Conservation (phyloP, 2,329 filamentous ascomycete genomes). For the Apiospora phragmitis region DNA sequence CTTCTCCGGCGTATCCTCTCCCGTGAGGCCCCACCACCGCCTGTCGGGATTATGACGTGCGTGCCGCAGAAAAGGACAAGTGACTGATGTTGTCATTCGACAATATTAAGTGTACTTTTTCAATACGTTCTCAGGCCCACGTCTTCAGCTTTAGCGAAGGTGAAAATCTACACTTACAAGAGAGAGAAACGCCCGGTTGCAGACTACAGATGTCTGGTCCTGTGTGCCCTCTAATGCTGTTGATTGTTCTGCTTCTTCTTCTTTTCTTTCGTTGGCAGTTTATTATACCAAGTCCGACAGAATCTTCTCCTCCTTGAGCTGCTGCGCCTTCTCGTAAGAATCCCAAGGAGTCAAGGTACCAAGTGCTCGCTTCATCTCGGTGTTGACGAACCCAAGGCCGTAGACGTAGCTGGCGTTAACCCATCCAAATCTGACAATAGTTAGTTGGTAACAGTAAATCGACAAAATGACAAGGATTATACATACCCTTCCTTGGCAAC, state of each 20-base stretch:
- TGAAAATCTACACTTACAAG: neutral
- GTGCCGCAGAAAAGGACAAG: neutral
- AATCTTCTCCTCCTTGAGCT: slow-evolving; percentile 54
- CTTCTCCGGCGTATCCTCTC: neutral
- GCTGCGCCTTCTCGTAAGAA: slow-evolving; percentile 71
- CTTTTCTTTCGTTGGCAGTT: neutral
- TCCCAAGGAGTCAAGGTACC: slow-evolving; percentile 87
- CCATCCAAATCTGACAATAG: slow-evolving; percentile 79
- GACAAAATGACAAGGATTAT: slow-evolving; percentile 6
- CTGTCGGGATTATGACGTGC: no score
- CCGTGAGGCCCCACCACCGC: neutral
- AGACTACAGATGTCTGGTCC: neutral
- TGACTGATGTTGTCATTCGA: neutral
- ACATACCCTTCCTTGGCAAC: slow-evolving; percentile 94
- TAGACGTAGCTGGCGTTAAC: slow-evolving; percentile 98
- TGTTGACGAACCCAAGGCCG: slow-evolving; percentile 83
- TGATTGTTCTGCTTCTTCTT: neutral
- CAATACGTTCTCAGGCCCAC: neutral
- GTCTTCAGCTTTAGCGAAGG: neutral
- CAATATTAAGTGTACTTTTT: no score
- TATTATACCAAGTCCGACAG: slow-evolving; percentile 31
- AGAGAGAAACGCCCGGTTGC: neutral
- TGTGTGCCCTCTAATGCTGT: neutral
- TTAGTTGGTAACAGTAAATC: slow-evolving; percentile 12
- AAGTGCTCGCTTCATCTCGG: slow-evolving; percentile 85